phyloP scores from a whole-genome alignment of 352 stramenopile species.

The Plasmopara viticola region DNA sequence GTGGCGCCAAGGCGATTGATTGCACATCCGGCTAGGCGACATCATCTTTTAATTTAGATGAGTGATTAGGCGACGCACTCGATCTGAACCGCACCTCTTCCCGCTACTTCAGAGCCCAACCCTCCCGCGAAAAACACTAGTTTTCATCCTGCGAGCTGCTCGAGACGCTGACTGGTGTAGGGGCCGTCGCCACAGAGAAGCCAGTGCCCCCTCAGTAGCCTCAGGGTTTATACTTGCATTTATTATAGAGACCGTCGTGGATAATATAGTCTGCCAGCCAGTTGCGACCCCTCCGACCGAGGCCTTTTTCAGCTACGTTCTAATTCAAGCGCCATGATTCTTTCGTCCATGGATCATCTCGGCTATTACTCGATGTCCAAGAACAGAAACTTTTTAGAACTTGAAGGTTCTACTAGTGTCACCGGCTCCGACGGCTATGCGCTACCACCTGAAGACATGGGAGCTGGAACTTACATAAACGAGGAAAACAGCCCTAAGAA shows the following conservation, averaged over 20 bases:
- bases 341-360: conserved; percentile 78
- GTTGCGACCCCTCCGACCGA: conserved; percentile 13
- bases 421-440: conserved; percentile 29
- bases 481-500: conserved; percentile 83
- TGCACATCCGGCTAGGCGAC: background rate
- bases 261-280: conserved; percentile 6
- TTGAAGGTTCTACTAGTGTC: conserved; percentile 38
- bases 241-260: conserved; percentile 11
- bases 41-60: background rate
- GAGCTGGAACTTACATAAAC: conserved; percentile 43
- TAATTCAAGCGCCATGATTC: conserved; percentile 42
- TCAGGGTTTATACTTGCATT: conserved; percentile 6
- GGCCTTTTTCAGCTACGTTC: conserved; percentile 3
- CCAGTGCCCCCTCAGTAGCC: conserved; percentile 11
- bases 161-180: conserved; percentile 21
- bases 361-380: conserved; percentile 81
- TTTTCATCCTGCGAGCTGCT: conserved; percentile 23
- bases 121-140: conserved; percentile 4
- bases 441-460: conserved; percentile 41
- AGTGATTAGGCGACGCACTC: background rate
- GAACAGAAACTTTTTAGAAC: conserved; percentile 58
- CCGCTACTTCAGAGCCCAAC: conserved; percentile 15
- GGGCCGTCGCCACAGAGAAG: conserved; percentile 13
- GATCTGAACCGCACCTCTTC: conserved; percentile 22
- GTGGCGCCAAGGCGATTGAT: background rate